Conservation (phyloP, 345 rosid genomes). For the Salix exigua region DNA sequence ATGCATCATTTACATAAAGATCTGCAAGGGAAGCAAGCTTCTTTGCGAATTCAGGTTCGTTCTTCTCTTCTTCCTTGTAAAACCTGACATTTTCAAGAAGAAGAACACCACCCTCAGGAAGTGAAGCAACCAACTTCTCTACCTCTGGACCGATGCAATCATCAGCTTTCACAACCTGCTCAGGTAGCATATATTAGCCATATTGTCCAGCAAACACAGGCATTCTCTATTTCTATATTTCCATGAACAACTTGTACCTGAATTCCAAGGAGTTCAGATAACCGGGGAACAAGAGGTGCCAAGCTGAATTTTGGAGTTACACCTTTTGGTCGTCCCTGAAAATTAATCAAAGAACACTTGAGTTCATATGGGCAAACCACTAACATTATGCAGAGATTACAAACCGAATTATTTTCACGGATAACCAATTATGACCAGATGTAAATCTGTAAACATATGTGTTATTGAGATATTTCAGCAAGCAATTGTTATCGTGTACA, state of each 20-base stretch:
- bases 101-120: constrained; percentile 86
- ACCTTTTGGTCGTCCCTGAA: constrained; percentile 90
- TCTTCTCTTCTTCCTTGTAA: constrained; percentile 93
- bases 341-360: not conserved
- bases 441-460: not conserved
- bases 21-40: constrained; percentile 90
- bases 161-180: constrained; percentile 56
- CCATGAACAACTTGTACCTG: constrained; percentile 41
- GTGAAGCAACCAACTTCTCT: constrained; percentile 70
- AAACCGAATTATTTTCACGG: not conserved
- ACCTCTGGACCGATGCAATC: constrained; percentile 93
- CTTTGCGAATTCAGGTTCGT: constrained; percentile 89
- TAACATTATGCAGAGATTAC: no score
- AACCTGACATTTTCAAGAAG: constrained; percentile 92
- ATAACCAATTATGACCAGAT: not conserved
- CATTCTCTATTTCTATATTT: not conserved
- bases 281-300: constrained; percentile 82
- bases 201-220: not conserved
- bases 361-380: not conserved
- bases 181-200: not conserved
- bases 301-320: constrained; percentile 90
- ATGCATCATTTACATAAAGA: constrained; percentile 86
- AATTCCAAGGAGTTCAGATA: constrained; percentile 83
- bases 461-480: not conserved
- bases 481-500: not conserved